Base-by-base conservation (phyloP, 176 grass and related monocot species). In the Guadua angustifolia region DNA sequence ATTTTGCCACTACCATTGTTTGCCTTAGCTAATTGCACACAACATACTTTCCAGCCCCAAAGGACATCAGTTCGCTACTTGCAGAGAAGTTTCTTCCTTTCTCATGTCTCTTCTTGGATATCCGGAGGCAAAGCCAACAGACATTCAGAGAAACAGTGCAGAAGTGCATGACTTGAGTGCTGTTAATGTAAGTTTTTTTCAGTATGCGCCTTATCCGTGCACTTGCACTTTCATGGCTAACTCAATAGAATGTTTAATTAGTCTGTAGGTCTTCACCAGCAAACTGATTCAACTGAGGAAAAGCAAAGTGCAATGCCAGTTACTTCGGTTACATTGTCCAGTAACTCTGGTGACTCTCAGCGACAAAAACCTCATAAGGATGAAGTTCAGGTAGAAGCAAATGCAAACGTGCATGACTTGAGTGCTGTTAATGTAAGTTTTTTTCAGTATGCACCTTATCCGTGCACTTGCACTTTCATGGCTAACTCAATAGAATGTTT, bases 81-180 rank as follows among this genome's bases (percentile, higher is more conserved):
- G 91, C 81, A 96, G 91, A 78, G 93, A 99, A 87, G 86, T 99
- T 39, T 90, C 97, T 81, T 86, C 91, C 15, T 96, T 96, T 77
- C 83, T 99, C 67, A 89, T 85, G 82, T 84, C 93, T 73, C 87
- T 96, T 83, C 50, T 99, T 89, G 91, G 93, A 90, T 87, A 88
- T 92, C 81, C 72, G 73, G 68, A 82, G 89, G 59, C 63, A 73
- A 84, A 77, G 52, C 17, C 60, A 71, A 49, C 67, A 53, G 79
- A 71, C 78, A 43, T 88, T 88, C 79, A 86, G 65, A 89, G 43
- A 52, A 84, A 26, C 24, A 55, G 43, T 36, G 61, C 69, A 83
- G 73, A n/a, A 87, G 64, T 75, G 44, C 51, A 64, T 67, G 87
- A 84, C 18, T 44, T 83, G 50, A 26, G 75, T 80, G 22, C 71